These are phyloP conservation scores for Suhomyces emberorum DNA, from an alignment of 805 yeast genomes.

Conservation along the genomic window DNA sequence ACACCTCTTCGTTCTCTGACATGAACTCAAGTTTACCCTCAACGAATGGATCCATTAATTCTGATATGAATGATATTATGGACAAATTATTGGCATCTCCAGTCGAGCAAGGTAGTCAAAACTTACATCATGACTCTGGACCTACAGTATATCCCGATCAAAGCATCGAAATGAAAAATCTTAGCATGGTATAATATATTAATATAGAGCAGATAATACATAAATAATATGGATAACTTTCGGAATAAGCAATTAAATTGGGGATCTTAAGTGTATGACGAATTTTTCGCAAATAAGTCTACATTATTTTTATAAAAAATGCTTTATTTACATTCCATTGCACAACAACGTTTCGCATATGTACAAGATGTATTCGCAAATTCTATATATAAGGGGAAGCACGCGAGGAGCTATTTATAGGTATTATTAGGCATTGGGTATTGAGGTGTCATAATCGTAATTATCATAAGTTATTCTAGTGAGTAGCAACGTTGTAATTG, in stretches of 20 bases:
- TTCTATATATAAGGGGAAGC: constrained; percentile 3
- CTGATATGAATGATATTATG: constrained; percentile 4
- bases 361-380: constrained; percentile 4
- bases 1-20: not conserved
- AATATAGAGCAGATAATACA: too few relatives aligned
- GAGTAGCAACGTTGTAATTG: not conserved
- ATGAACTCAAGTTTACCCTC: not conserved
- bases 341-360: too few relatives aligned
- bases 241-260: too few relatives aligned
- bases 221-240: too few relatives aligned
- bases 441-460: not conserved
- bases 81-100: constrained; percentile 1
- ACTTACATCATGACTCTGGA: not conserved
- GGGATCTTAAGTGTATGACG: too few relatives aligned
- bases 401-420: not conserved
- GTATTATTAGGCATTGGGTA: not conserved
- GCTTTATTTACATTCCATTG: too few relatives aligned
- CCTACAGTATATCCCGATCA: constrained; percentile 3
- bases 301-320: too few relatives aligned
- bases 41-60: not conserved
- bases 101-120: not conserved
- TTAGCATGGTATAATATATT: constrained; percentile 1
- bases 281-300: too few relatives aligned
- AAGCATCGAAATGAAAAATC: constrained; percentile 2
- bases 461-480: not conserved